Evolutionary conservation across 371 early-diverging fungal genomes (phyloP).

Genomic region (Apophysomyces elegans): DNA sequence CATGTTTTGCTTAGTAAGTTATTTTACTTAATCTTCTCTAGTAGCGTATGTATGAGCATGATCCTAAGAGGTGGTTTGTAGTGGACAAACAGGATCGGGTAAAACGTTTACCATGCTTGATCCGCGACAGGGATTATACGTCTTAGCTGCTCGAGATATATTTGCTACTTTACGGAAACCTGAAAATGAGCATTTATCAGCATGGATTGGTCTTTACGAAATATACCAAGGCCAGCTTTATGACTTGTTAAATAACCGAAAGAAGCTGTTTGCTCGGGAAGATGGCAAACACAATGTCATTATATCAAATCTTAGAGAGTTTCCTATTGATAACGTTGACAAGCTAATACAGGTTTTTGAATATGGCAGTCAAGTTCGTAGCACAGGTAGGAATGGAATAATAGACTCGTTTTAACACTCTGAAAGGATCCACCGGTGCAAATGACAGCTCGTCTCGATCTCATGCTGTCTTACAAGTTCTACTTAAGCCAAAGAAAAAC

Average conservation of each 20-base stretch:
- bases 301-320: conserved; percentile 84
- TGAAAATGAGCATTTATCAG: conserved; percentile 73
- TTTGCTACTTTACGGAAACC: conserved; percentile 75
- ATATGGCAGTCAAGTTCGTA: conserved; percentile 83
- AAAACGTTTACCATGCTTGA: conserved; percentile 98
- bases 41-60: background rate
- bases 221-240: conserved; percentile 95
- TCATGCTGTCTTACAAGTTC: conserved; percentile 94
- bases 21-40: background rate
- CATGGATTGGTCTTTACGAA: conserved; percentile 91
- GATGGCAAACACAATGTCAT: conserved; percentile 92
- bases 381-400: conserved; percentile 69
- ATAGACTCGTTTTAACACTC: conserved; percentile 7
- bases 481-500: conserved; percentile 72
- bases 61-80: conserved; percentile 15
- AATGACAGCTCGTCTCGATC: conserved; percentile 97
- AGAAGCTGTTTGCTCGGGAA: conserved; percentile 90
- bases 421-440: conserved; percentile 85
- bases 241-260: conserved; percentile 88
- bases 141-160: conserved; percentile 88
- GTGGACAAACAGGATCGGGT: conserved; percentile 94
- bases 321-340: conserved; percentile 77
- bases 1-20: conserved; percentile 96
- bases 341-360: conserved; percentile 91
- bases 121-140: conserved; percentile 82